Conservation (phyloP, 2,329 filamentous ascomycete species). For the Raffaelea deltoideospora region DNA sequence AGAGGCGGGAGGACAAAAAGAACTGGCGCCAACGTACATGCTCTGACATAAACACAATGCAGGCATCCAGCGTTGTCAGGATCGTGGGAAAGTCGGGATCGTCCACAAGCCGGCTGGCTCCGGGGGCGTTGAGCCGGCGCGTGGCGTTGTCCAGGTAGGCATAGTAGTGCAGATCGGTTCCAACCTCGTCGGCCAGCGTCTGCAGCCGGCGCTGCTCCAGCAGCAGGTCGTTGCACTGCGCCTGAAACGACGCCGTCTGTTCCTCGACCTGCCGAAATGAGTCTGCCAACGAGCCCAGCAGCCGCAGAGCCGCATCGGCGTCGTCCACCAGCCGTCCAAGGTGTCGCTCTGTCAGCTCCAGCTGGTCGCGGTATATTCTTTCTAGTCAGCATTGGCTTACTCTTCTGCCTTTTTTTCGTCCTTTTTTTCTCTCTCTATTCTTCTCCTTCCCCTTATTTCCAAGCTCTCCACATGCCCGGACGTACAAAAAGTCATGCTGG, state of each 20-base stretch:
- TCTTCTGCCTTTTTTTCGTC: background rate
- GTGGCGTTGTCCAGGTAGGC: conserved; percentile 85
- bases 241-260: conserved; percentile 86
- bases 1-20: background rate
- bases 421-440: background rate
- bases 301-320: conserved; percentile 58
- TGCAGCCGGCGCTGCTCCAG: conserved; percentile 68
- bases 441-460: too few relatives aligned
- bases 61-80: conserved; percentile 73
- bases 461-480: conserved; percentile 3
- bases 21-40: conserved; percentile 45
- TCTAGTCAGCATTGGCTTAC: background rate
- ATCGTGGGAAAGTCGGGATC: conserved; percentile 78
- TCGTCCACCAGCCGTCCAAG: conserved; percentile 65
- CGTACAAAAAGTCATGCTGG: conserved; percentile 71
- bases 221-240: conserved; percentile 79
- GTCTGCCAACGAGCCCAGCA: conserved; percentile 64
- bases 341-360: conserved; percentile 63
- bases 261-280: conserved; percentile 79
- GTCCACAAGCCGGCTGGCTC: conserved; percentile 72
- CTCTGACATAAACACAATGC: conserved; percentile 79
- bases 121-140: conserved; percentile 77
- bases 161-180: conserved; percentile 87
- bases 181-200: conserved; percentile 67
- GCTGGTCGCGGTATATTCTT: conserved; percentile 55